Conservation (phyloP, 305 asterid species). For the Fraxinus greggii region DNA sequence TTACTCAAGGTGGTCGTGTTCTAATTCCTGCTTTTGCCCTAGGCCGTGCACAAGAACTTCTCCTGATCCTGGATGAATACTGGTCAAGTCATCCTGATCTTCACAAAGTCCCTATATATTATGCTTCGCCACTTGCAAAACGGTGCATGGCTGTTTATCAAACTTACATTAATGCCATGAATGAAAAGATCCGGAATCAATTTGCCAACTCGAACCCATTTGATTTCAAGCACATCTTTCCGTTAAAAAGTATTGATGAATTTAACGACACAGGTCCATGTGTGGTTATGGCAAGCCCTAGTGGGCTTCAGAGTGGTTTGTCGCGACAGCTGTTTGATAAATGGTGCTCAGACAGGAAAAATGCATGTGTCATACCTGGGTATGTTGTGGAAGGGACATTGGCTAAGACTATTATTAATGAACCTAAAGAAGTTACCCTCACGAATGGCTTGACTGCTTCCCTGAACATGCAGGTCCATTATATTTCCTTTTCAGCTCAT, state of each 20-base stretch:
- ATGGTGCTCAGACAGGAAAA: constrained; percentile 92
- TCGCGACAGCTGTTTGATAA: constrained; percentile 92
- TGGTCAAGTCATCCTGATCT: constrained; percentile 88
- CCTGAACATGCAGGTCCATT: constrained; percentile 81
- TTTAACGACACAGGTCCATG: constrained; percentile 92
- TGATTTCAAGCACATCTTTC: constrained; percentile 86
- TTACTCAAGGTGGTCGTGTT: constrained; percentile 93
- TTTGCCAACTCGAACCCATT: constrained; percentile 73
- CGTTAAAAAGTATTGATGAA: constrained; percentile 74
- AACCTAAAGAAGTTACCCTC: constrained; percentile 93
- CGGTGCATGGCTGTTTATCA: constrained; percentile 96
- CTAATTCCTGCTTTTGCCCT: constrained; percentile 92
- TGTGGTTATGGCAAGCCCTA: constrained; percentile 97
- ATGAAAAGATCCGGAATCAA: constrained; percentile 79
- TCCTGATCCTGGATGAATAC: constrained; percentile 83
- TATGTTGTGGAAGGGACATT: constrained; percentile 84
- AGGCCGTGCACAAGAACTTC: constrained; percentile 95
- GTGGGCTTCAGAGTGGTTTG: constrained; percentile 92
- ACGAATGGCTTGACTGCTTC: constrained; percentile 84
- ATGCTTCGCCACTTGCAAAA: constrained; percentile 95
- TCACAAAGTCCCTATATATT: constrained; percentile 78
- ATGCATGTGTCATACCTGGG: constrained; percentile 89
- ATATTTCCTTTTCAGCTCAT: constrained; percentile 94
- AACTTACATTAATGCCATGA: constrained; percentile 90
- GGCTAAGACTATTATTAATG: constrained; percentile 82